Evolutionary conservation across 2,329 filamentous ascomycete genomes (phyloP), one percentile per base, ranked within the genome.

Genomic region (Microdochium nivale): DNA sequence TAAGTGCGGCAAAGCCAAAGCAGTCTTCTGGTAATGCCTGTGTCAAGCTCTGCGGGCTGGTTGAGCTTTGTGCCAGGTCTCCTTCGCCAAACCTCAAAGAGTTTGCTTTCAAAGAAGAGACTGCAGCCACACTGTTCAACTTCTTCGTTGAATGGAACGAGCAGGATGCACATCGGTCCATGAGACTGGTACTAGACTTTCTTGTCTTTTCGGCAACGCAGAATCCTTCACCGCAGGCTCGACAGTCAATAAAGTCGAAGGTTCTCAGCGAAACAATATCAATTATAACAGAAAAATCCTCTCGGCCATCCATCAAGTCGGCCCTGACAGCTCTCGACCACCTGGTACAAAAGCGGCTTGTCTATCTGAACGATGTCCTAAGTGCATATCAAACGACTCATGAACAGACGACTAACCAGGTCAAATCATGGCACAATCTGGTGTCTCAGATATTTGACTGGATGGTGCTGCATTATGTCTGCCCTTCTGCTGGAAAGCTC

Each of bases 141-240:
- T 84, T 83, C 59, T 86, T 81, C 60, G 70, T 85, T 49, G 81
- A 84, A 59, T 85, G 81, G 80, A 84, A 83, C 58, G 82, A 85
- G 59, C 79, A 79, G 52, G 81, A 85, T 59, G 78, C 81, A 54
- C 79, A 84, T 58, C 73, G 82, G 11, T 81, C 81, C 33, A 79
- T 85, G 77, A 78, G 77, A 55, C 72, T 84, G 53, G 76, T 84
- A 3, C 70, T 85, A 30, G 81, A 86, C 56, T 67, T 83, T 21
- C 66, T 84, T 23, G 71, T 73, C 5, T 70, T 72, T 51, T 71
- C 81, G 19, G 68, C 81, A 37, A 62, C 64, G 48, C 73, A 68
- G 51, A 81, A 84, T 54, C 75, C 79, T 0, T 63, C 71, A 25
- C 58, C 64, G 2, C 55, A 65, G n/a, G 63, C 62, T 21, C 67